phyloP scores from a whole-genome alignment of 305 asterid species.

The Fraxinus paxiana region DNA sequence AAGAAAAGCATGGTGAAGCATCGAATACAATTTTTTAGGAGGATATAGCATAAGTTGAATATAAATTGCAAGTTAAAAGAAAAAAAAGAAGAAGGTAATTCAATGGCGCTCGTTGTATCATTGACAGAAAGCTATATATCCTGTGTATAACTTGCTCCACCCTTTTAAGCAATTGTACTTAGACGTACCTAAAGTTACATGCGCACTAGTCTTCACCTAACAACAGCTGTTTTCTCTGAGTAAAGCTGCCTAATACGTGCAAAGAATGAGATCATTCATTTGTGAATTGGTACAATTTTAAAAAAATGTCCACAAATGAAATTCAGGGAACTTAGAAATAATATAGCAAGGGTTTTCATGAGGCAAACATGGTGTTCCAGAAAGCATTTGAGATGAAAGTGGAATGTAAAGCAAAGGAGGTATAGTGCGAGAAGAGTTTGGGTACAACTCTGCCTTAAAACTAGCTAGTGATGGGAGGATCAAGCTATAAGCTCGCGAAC shows the following conservation, averaged over 20 bases:
- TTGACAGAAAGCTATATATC: background rate
- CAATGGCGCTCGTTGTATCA: background rate
- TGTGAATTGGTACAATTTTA: background rate
- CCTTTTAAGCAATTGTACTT: background rate
- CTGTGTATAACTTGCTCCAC: background rate
- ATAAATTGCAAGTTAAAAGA: background rate
- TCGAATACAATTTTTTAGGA: background rate
- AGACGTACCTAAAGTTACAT: background rate
- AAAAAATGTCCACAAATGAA: background rate
- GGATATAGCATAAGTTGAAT: background rate
- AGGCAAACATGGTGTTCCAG: background rate
- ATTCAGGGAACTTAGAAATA: background rate
- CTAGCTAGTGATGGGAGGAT: background rate
- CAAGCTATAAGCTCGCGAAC: background rate
- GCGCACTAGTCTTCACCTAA: background rate
- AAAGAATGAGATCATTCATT: constrained; percentile 1
- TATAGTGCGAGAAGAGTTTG: background rate
- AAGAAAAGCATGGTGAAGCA: constrained; percentile 4
- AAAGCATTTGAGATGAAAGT: constrained; percentile 3
- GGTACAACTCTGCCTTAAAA: background rate
- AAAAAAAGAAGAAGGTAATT: background rate
- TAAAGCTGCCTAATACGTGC: background rate
- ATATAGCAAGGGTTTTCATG: background rate
- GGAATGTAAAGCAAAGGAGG: background rate
- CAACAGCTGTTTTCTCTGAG: background rate